Percentiles rank a stretch among this genome's conserved stretches.
These are phyloP conservation scores for Rhizopogon roseolus DNA, from an alignment of 768 basidiomycete genomes.

Conservation along the genomic window DNA sequence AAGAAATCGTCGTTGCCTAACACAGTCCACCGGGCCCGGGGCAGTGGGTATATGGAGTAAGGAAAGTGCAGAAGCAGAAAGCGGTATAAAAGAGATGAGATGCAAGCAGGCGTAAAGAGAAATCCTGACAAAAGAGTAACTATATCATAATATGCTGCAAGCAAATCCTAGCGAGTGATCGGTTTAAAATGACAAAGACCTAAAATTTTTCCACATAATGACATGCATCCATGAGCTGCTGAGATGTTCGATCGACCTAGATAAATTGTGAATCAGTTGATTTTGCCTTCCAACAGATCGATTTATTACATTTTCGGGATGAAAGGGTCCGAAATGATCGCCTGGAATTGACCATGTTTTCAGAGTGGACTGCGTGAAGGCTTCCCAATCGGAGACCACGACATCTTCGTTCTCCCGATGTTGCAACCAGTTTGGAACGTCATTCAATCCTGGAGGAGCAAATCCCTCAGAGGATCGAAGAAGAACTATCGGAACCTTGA, in stretches of 20 bases:
- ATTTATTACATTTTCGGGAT: constrained; percentile 41
- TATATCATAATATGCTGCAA: background rate
- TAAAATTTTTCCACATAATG: background rate
- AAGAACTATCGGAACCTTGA: constrained; percentile 37
- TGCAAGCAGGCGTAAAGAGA: background rate
- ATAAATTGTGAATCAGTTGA: background rate
- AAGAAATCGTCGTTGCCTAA: too few species aligned
- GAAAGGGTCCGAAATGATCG: constrained; percentile 61
- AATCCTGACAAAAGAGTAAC: background rate
- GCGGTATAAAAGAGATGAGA: background rate
- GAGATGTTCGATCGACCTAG: constrained; percentile 18
- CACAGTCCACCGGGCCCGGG: too few species aligned
- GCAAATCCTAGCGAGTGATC: background rate
- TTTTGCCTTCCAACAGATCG: background rate
- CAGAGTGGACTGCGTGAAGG: constrained; percentile 30
- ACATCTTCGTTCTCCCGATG: constrained; percentile 33
- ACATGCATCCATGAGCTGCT: constrained; percentile 18
- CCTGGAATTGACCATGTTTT: constrained; percentile 56
- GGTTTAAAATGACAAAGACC: too few species aligned
- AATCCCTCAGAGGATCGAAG: constrained; percentile 51
- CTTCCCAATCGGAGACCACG: constrained; percentile 44
- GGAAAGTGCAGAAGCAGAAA: too few species aligned
- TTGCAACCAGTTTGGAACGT: constrained; percentile 49
- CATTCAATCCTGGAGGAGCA: constrained; percentile 21
- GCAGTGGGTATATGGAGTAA: too few species aligned